Evolutionary conservation across 768 basidiomycete genomes (phyloP).

Genomic region (Phylloporus sp.): DNA sequence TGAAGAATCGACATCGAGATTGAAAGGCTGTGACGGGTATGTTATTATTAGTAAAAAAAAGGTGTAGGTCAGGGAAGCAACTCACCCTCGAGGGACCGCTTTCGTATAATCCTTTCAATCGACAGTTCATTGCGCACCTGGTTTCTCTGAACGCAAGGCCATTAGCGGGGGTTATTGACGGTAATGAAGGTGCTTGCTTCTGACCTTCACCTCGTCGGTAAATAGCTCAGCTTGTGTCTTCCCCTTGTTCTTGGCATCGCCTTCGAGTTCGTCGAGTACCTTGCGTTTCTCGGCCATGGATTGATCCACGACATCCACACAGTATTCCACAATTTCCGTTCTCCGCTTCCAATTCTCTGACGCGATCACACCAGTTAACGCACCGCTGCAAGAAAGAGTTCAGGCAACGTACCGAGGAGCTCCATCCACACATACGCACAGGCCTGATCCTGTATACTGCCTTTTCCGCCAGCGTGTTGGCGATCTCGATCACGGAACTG

Average conservation of each 20-base stretch:
- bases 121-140: constrained; percentile 73
- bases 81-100: constrained; percentile 68
- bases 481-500: constrained; percentile 72
- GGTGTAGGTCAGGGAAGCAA: constrained; percentile 13
- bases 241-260: constrained; percentile 44
- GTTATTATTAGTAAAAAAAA: constrained; percentile 10
- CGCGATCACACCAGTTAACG: constrained; percentile 18
- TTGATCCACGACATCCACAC: constrained; percentile 64
- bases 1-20: constrained; percentile 76
- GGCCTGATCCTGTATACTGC: constrained; percentile 66
- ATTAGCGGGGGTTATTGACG: constrained; percentile 28
- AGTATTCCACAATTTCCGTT: constrained; percentile 72
- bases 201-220: constrained; percentile 70
- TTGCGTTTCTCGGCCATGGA: constrained; percentile 54
- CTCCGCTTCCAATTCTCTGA: constrained; percentile 69
- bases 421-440: constrained; percentile 77
- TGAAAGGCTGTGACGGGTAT: constrained; percentile 57
- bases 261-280: constrained; percentile 38
- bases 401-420: constrained; percentile 57
- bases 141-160: constrained; percentile 46
- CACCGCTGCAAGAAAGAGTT: constrained; percentile 14
- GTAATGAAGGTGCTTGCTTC: constrained; percentile 28
- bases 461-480: constrained; percentile 39
- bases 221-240: constrained; percentile 55
- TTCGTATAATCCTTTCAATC: constrained; percentile 69